Percentiles rank a stretch among this genome's conserved stretches.
Evolutionary conservation across 164 flowering plant genomes (phyloP).

Genomic region (Vitis riparia): DNA sequence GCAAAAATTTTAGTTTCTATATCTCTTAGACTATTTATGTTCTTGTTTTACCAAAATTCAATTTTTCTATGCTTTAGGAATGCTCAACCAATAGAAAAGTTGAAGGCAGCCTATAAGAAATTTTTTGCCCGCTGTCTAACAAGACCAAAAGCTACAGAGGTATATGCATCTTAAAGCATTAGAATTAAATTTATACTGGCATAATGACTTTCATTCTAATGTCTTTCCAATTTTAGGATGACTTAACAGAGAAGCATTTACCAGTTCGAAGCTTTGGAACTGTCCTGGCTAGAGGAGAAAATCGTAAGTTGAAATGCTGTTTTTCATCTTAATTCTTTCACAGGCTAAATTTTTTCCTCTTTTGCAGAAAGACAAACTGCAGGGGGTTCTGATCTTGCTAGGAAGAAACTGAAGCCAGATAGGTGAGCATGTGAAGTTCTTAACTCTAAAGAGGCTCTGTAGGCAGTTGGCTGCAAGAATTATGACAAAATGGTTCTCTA

Average conservation of each 20-base stretch:
- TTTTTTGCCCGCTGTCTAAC: conserved; percentile 68
- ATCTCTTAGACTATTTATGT: no score
- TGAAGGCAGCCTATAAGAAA: conserved; percentile 69
- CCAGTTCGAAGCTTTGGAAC: conserved; percentile 87
- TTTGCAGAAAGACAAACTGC: conserved; percentile 46
- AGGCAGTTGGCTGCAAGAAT: no score
- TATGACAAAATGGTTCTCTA: no score
- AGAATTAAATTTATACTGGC: no score
- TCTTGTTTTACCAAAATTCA: neutral
- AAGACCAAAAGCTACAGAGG: conserved; percentile 45
- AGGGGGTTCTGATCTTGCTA: conserved; percentile 32
- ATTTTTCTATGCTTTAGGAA: conserved; percentile 35
- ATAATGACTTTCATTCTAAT: neutral
- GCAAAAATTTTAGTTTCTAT: no score
- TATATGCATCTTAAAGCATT: conserved; percentile 25
- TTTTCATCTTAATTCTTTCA: conserved; percentile 1
- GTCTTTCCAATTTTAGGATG: conserved; percentile 39
- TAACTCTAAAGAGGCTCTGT: no score
- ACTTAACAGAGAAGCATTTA: conserved; percentile 36
- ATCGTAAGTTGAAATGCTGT: conserved; percentile 37
- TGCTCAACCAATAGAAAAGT: conserved; percentile 71
- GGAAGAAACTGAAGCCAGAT: conserved; percentile 51
- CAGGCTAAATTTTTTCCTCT: conserved; percentile 11
- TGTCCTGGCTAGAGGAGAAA: conserved; percentile 48
- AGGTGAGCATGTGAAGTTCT: conserved; percentile 38